These are phyloP conservation scores for Juncus effusus DNA, from an alignment of 176 grass and related monocot species.

Conservation along the genomic window DNA sequence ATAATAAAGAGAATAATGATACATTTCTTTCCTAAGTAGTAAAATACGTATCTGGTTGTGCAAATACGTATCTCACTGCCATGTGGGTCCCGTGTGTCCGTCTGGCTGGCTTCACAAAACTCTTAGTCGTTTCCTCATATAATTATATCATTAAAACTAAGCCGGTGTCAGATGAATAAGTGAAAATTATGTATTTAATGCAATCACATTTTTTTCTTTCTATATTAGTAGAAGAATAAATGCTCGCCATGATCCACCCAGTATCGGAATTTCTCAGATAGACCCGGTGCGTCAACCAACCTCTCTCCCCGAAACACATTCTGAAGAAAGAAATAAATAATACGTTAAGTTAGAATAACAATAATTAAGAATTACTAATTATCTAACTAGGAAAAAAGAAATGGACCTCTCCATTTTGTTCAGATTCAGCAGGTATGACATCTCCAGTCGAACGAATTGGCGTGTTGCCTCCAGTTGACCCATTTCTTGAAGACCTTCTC, in stretches of 20 bases:
- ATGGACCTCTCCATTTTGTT: slow-evolving; percentile 16
- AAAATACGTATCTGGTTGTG: slow-evolving; percentile 15
- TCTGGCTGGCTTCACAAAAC: slow-evolving; percentile 1
- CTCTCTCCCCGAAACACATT: slow-evolving; percentile 36
- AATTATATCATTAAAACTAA: slow-evolving; percentile 3
- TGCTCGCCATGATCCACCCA: slow-evolving; percentile 53
- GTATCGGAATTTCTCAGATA: slow-evolving; percentile 47
- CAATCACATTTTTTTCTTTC: slow-evolving; percentile 13
- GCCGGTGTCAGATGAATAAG: slow-evolving; percentile 25
- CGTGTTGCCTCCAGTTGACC: slow-evolving; percentile 7
- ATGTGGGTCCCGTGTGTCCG: slow-evolving; percentile 1
- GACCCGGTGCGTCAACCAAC: slow-evolving; percentile 30
- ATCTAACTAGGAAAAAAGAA: slow-evolving; percentile 1
- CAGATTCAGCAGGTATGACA: slow-evolving; percentile 7
- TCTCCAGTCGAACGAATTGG: slow-evolving; percentile 18
- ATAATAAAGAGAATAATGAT: slow-evolving; percentile 48
- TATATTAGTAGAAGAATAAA: slow-evolving; percentile 58
- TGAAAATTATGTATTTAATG: slow-evolving; percentile 15
- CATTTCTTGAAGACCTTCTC: slow-evolving; percentile 13
- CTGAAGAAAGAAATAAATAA: slow-evolving; percentile 22
- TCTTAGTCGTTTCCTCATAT: slow-evolving; percentile 10
- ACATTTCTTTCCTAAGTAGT: slow-evolving; percentile 44
- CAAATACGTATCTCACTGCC: slow-evolving; percentile 22
- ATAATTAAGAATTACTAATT: no score
- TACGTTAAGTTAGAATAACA: no score